Base-by-base conservation (phyloP, 176 grass and related monocot species). In the Triticum timopheevii region DNA sequence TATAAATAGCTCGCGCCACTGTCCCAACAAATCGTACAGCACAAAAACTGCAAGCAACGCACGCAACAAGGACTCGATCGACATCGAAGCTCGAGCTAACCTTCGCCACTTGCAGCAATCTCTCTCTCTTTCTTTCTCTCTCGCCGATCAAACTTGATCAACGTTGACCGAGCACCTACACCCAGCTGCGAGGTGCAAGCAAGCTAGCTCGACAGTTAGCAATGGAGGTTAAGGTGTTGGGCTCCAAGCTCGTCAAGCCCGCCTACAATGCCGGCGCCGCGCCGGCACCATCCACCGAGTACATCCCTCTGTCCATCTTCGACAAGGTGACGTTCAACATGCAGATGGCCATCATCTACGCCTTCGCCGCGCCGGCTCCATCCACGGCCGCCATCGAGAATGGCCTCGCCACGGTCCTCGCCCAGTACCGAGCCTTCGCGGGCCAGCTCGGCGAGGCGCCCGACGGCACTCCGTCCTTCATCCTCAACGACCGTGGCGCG, bases 321-420 rank as follows among this genome's bases (percentile, higher is more conserved):
- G 95, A 95, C 59, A 87, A 25, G 79, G 78, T 95, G 20, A 91
- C 84, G 25, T 84, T 65, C 63, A 9, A 78, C 11, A 78, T 80
- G 82, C 90, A 97, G 79, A 81, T 95, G 79, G 90, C 90, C 20
- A 66, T 83, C 76, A 88, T 97, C 76, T 97, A 87, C 77, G 90
- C 88, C 10, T 97, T 94, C 88, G 64, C 84, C 13, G 71, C 90
- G 54, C 95, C 95, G n/a, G 79, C 77, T 0, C 92, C 92, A 11
- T 25, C 95, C 34, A 90, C 88, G 33, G 65, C 86, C 2, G 66
- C 79, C 25, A 63, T 97, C 69, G 85, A 90, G 83, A 82, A 88
- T 11, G 85, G 86, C 20, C 86, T 97, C 0, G 79, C 86, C 7
- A 19, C 44, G 2, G 92, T 78, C 0, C 79, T 97, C 0, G 54